A percentile compares a stretch with the other conserved stretches of the same genome.
phyloP scores from a whole-genome alignment of 495 filamentous ascomycete genomes.

The Podospora comata region DNA sequence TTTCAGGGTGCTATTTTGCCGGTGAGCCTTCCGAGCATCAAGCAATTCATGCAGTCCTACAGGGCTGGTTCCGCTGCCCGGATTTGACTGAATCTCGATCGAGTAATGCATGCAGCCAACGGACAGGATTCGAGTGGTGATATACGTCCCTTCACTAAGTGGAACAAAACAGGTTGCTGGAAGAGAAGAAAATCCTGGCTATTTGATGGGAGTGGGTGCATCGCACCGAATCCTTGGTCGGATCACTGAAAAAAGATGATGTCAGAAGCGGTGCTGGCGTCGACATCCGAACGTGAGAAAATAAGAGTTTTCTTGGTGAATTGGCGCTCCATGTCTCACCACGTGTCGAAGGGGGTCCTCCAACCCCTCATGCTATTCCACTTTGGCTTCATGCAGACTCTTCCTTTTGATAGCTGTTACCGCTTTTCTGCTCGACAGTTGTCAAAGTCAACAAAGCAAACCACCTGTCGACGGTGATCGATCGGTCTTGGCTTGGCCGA shows the following conservation, averaged over 20 bases:
- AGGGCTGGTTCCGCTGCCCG: neutral
- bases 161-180: neutral
- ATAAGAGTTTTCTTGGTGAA: neutral
- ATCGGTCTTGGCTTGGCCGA: neutral
- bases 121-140: neutral
- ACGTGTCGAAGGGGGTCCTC: neutral
- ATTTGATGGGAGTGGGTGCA: neutral
- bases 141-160: neutral
- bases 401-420: neutral
- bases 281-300: neutral
- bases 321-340: neutral
- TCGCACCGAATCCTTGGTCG: neutral
- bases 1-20: neutral
- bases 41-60: neutral
- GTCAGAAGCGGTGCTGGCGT: neutral
- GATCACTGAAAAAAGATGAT: neutral
- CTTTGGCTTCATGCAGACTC: neutral
- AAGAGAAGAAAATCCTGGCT: conserved; percentile 2
- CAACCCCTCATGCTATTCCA: neutral
- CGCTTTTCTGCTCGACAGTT: conserved; percentile 3
- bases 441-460: neutral
- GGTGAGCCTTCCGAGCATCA: neutral
- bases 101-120: neutral
- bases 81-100: neutral
- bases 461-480: neutral